Base-by-base conservation (phyloP, 352 stramenopile species). In the Pilasporangium apinafurcum region DNA sequence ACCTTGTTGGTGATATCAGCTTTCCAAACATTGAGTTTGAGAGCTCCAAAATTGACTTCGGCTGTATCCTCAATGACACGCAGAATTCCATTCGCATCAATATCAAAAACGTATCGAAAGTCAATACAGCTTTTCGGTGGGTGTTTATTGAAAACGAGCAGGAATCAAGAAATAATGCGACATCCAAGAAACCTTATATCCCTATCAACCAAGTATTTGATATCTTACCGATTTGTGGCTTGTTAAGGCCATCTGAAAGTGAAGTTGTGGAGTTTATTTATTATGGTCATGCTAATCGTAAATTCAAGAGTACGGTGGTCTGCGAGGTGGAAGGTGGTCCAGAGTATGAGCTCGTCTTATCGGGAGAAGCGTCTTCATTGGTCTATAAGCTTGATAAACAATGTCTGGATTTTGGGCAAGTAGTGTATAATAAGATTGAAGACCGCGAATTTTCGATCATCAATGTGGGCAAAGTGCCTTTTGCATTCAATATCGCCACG, bases 1-100 rank as follows among this genome's bases (percentile, higher is more conserved):
- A 92, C 2, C 54, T 98, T 3, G 37, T 90, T 7, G 94, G 82
- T 1, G 83, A 97, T 32, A 96, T 98, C 32, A 92, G 87, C 40
- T 98, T 97, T 37, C 94, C 94, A 1, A 98, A 98, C 42, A 62
- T 98, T 5, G 54, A 84, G 33, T 97, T 98, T 40, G 89, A 97
- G 50, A 87, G 51, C 22, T 74, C 65, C 10, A 80, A 79, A 27
- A 80, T 98, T 28, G 91, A 96, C 45, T 98, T 98, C 53, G 94
- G 94, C 20, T 97, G 86, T 56, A 81, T 95, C 16, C 68, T 98
- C 24, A 98, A 98, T 54, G 94, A 98, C 59, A 98, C 94, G 10
- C 89, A 95, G 41, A 96, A 95, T 44, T 82, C 86, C 17, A 71
- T 95, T 43, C 59, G 49, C 13, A 55, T 98, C 26, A 66, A 66